Base-by-base conservation (phyloP, 208 protist species). In the Tritrichomonas musculus region DNA sequence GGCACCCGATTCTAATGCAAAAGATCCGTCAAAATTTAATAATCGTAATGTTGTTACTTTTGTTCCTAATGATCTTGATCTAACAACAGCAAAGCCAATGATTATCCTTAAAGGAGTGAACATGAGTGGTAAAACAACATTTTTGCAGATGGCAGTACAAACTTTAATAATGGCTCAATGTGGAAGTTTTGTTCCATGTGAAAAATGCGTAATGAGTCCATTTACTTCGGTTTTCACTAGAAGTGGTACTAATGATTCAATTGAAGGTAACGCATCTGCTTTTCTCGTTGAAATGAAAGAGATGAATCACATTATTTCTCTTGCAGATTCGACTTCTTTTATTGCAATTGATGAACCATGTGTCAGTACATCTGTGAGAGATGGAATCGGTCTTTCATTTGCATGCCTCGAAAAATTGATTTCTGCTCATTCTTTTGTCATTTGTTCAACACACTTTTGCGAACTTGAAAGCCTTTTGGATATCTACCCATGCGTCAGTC, bases 301-400 rank as follows among this genome's bases (percentile, higher is more conserved):
- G 57, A n/a, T 88, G 25, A 53, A 17, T 8, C 33, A 88, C 17
- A 88, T 88, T 39, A 14, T 30, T 17, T 39, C 27, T 11, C 77
- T 57, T 88, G 44, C 77, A 33, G n/a, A 53, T 39, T 9, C 0
- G 1, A 33, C 11, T 20, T 39, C 47, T 33, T 57, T 88, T 9
- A n/a, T 88, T 60, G 44, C 47, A 20, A 57, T 88, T 57, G 77
- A 88, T 57, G 77, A 88, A 39, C 77, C 77, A 60, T 88, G 77
- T 17, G 30, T 14, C 33, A 57, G 47, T 30, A 88, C 77, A 57
- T 55, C 41, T 39, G 13, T 47, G 25, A 53, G 20, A 20, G 77
- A 88, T 88, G 77, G 77, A 33, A 53, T 30, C 17, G 41, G 41
- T 30, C 20, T 88, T 3, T 13, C 77, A 39, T 88, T 44, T 17